Evolutionary conservation across 306 rosid species (phyloP).

Genomic region (Cucurbita moschata): DNA sequence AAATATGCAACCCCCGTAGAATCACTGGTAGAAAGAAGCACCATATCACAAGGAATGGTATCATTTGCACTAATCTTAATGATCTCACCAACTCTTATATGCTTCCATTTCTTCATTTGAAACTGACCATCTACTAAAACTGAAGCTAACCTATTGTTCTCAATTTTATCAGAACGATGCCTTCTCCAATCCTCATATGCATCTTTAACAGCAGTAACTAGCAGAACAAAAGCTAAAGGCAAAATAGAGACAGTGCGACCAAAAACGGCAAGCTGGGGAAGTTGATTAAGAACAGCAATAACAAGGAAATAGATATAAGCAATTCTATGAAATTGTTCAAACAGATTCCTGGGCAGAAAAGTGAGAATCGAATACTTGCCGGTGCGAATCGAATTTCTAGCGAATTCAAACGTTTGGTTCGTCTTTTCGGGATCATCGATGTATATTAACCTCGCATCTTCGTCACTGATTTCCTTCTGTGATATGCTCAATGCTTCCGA

Average conservation of each 20-base stretch:
- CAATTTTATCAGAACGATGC: conserved; percentile 65
- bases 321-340: conserved; percentile 93
- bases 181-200: conserved; percentile 83
- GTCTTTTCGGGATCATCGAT: conserved; percentile 52
- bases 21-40: conserved; percentile 79
- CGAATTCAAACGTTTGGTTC: conserved; percentile 47
- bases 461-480: conserved; percentile 77
- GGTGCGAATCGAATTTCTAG: conserved; percentile 55
- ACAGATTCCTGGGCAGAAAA: conserved; percentile 75
- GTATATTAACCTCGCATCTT: conserved; percentile 58
- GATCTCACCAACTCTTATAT: conserved; percentile 67
- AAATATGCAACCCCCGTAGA: conserved; percentile 91
- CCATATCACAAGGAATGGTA: conserved; percentile 84
- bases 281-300: conserved; percentile 84
- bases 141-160: conserved; percentile 66
- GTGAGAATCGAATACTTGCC: conserved; percentile 57
- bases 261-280: conserved; percentile 88
- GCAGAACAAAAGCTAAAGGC: conserved; percentile 70
- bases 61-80: conserved; percentile 46
- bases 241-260: conserved; percentile 67
- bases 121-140: conserved; percentile 49
- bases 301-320: conserved; percentile 79
- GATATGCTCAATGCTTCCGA: conserved; percentile 52
- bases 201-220: conserved; percentile 86
- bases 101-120: conserved; percentile 52